phyloP scores from a whole-genome alignment of 2,329 filamentous ascomycete species.

The Cordyceps farinosa region DNA sequence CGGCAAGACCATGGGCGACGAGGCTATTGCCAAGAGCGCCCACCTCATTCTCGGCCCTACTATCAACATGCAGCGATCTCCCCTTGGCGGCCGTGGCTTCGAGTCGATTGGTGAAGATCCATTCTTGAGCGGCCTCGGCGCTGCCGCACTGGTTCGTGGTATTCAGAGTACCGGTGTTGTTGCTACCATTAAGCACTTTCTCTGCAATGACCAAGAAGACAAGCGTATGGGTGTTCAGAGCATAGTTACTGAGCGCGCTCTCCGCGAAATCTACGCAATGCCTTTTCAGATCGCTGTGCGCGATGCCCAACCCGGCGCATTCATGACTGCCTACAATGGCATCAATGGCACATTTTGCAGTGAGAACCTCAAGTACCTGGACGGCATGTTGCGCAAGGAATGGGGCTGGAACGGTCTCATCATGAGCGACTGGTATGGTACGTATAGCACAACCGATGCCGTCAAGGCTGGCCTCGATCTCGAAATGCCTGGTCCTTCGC shows the following conservation, averaged over 20 bases:
- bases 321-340: constrained; percentile 60
- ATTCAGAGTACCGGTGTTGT: constrained; percentile 55
- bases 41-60: constrained; percentile 59
- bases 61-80: constrained; percentile 59
- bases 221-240: constrained; percentile 53
- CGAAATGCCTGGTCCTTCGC: constrained; percentile 57
- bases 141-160: constrained; percentile 50
- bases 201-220: constrained; percentile 60
- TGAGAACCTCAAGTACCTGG: constrained; percentile 49
- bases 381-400: constrained; percentile 50
- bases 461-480: constrained; percentile 52
- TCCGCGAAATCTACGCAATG: constrained; percentile 56
- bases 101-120: constrained; percentile 59
- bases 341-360: constrained; percentile 55
- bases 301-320: constrained; percentile 47
- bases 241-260: constrained; percentile 51
- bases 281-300: constrained; percentile 56
- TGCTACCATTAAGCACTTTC: constrained; percentile 58
- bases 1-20: constrained; percentile 49
- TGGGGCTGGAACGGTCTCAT: constrained; percentile 56
- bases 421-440: constrained; percentile 60
- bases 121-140: constrained; percentile 52
- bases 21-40: constrained; percentile 54
- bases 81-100: constrained; percentile 58
- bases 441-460: constrained; percentile 51